Evolutionary conservation across 345 rosid genomes (phyloP), one percentile per base, ranked within the genome.

Genomic region (Eucalyptus shirleyi): DNA sequence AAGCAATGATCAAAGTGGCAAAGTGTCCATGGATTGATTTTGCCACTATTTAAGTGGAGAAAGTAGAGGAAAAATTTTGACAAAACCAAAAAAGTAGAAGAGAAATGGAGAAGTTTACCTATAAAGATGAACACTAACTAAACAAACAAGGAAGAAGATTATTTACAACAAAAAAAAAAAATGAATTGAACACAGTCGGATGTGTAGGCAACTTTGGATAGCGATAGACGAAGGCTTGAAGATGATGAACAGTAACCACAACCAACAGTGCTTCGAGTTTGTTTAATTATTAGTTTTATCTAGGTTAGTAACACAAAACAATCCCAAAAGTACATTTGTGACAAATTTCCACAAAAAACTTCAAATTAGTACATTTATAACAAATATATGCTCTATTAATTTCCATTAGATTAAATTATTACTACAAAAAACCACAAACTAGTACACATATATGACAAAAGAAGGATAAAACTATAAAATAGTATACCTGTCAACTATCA

Each of bases 401-500:
- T 56, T 56, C 62, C 14, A 5, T 23, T 56, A 24, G 1, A 56
- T 56, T 56, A 1, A 56, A 56, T 56, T 56, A 56, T 9, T 24
- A 56, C 62, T 24, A 56, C 6, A 24, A 9, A 56, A 56, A 56
- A 56, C 4, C 30, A 56, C 13, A 56, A 56, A 56, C 13, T 56
- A 23, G 62, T 56, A 56, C 30, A 56, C 6, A 56, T 56, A 23
- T 56, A 1, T 24, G 14, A 56, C 62, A 56, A 56, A 56, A 2
- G 30, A 56, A 56, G 14, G 62, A 56, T 56, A 56, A 56, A 56
- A 24, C 30, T 11, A 56, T 12, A 56, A 24, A 56, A 0, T 23
- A 11, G 13, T 56, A 56, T 10, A 56, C 1, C 13, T 0, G 3
- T 56, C 13, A 56, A 56, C 30, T 56, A 0, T 56, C 13, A 56